Percentiles rank a stretch among this genome's conserved stretches.
Conservation (phyloP, 805 yeast species). For the Wickerhamomyces chambardii region DNA sequence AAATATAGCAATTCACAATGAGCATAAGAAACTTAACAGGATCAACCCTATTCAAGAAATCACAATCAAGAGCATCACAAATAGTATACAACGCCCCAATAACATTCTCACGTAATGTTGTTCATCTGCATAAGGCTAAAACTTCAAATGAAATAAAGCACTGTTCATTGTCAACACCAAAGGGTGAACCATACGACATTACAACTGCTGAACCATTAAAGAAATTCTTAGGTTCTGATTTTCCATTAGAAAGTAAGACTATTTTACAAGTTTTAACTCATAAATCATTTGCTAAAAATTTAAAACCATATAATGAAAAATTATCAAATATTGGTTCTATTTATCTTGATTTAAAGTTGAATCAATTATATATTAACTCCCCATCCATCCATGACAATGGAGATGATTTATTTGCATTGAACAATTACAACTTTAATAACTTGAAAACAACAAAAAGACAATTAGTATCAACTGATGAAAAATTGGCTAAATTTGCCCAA, state of each 20-base stretch:
- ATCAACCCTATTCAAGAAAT: background rate
- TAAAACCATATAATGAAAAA: slow-evolving; percentile 83
- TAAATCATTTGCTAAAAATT: slow-evolving; percentile 90
- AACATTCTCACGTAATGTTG: slow-evolving; percentile 17
- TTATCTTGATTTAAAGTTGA: slow-evolving; percentile 36
- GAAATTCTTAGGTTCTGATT: slow-evolving; percentile 38
- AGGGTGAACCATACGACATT: slow-evolving; percentile 46
- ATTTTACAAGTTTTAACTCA: slow-evolving; percentile 82
- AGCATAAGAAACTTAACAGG: background rate
- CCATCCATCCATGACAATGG: too few relatives aligned
- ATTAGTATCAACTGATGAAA: slow-evolving; percentile 34
- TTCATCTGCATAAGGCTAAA: slow-evolving; percentile 27
- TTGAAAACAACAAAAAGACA: slow-evolving; percentile 48
- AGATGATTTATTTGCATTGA: slow-evolving; percentile 29
- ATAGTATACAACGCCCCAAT: too few relatives aligned
- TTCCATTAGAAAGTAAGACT: slow-evolving; percentile 47
- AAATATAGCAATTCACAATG: too few relatives aligned
- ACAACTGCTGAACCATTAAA: slow-evolving; percentile 40
- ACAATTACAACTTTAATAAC: slow-evolving; percentile 44
- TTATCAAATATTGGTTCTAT: slow-evolving; percentile 66
- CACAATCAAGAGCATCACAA: background rate
- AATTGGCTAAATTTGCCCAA: background rate
- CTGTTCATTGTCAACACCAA: slow-evolving; percentile 39
- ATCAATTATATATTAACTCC: slow-evolving; percentile 20
- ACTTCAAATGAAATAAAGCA: slow-evolving; percentile 43